Evolutionary conservation across 192 early-diverging fungal species (phyloP), one percentile per base, ranked within the genome.

Genomic region (Podila clonocystis): DNA sequence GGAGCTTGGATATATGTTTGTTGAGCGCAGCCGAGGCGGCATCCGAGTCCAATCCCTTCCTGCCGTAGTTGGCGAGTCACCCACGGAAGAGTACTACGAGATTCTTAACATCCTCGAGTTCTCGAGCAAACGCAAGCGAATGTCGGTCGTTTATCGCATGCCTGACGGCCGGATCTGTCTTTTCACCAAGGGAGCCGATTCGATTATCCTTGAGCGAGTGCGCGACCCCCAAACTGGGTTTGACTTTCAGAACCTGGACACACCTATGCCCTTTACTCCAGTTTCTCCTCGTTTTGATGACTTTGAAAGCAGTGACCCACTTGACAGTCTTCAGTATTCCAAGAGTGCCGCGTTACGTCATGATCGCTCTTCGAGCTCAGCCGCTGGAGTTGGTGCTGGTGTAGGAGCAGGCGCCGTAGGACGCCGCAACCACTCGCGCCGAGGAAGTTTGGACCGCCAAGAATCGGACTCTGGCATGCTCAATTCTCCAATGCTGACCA

Each of bases 101-200:
- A 82, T 95, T 24, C 84, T 97, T 41, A 90, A 93, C 69, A 82
- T 93, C 9, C 80, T 98, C 30, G 96, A 98, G 70, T 98, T 98
- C 78, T 91, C 91, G 0, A 91, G 89, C 59, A 92, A 93, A 59
- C 90, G 96, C 24, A 98, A 98, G 73, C 90, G 96, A 38, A 97
- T 97, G 96, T 93, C 91, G 0, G 89, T 95, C 9, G 86, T 98
- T 36, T 87, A 93, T 63, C 85, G 90, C 31, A 88, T 89, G 64
- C 89, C 93, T 6, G 90, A 93, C 67, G 92, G 91, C 11, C 87
- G 85, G 26, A 95, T 96, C 60, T 87, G 91, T 13, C 77, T 98
- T 58, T 90, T 94, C 75, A 93, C 92, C 82, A 97, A 98, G 86
- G 97, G 97, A 30, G 96, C 96, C 2, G 96, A 97, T 78, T 95